Evolutionary conservation across 2,329 filamentous ascomycete species (phyloP), one percentile per base, ranked within the genome.

Genomic region (Colletotrichum lentis): DNA sequence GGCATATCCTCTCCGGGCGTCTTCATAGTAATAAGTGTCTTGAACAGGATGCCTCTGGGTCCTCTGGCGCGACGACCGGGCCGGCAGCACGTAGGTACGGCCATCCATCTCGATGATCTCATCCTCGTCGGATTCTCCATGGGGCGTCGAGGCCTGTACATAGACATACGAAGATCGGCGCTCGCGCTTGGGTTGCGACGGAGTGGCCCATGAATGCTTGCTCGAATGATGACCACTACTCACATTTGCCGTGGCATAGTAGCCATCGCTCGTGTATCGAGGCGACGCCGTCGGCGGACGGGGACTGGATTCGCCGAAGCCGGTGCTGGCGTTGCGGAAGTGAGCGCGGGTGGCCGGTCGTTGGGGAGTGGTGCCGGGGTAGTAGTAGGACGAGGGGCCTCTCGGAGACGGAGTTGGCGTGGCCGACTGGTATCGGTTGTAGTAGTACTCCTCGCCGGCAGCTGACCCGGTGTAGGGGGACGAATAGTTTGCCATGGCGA

Each of bases 171-270:
- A 87, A 79, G 79, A 81, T 76, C 84, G 85, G 74, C 85, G 84
- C 77, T 86, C 84, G 79, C 80, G 83, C 80, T 79, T 81, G 75
- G 79, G 75, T 73, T 73, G 71, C 72, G 78, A 79, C 76, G 79
- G 79, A 76, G 78, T 80, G 72, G 81, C 78, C 76, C 80, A 83
- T 78, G 80, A 83, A 79, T 79, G 75, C 79, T 84, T 84, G 74
- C 79, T 79, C 75, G 78, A 73, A 74, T 77, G 78, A 77, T 78
- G 79, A 77, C 80, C 79, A 76, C 76, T 77, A 88, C 86, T 88
- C 86, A 88, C 86, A 88, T 88, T 86, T 81, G 85, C 85, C 80
- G 86, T 88, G 80, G 85, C 86, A 82, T 88, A 88, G 76, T 86
- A 81, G 77, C 86, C 86, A 76, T 82, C 83, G 82, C 86, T 88